A percentile compares a stretch with the other conserved stretches of the same genome.
These are phyloP conservation scores for Pseudoneurospora amorphoporcata DNA, from an alignment of 495 filamentous ascomycete genomes.

Conservation along the genomic window DNA sequence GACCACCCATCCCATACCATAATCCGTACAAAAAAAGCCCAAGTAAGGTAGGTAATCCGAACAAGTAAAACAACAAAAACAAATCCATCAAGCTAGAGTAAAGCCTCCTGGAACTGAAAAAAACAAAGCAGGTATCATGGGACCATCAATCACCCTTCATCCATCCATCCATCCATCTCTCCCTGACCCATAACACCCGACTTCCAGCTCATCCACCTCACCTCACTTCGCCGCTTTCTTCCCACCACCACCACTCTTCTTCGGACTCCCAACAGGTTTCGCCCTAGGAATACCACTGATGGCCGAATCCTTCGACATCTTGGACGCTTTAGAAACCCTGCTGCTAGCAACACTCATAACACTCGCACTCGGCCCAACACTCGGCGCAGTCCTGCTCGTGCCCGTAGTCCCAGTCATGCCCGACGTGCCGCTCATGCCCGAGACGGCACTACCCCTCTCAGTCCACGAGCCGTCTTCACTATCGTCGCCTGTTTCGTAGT, in stretches of 20 bases:
- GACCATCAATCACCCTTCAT: neutral
- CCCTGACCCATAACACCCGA: neutral
- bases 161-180: neutral
- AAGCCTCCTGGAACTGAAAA: neutral
- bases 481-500: constrained; percentile 14
- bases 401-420: constrained; percentile 11
- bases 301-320: neutral
- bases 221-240: neutral
- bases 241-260: neutral
- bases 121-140: neutral
- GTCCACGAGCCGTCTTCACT: constrained; percentile 31
- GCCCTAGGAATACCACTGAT: neutral
- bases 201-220: neutral
- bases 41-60: neutral
- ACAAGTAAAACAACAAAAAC: neutral
- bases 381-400: neutral
- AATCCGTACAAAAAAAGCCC: neutral
- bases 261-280: neutral
- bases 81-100: neutral
- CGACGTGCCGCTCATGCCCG: constrained; percentile 35
- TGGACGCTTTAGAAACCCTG: no score
- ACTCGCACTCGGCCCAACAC: neutral
- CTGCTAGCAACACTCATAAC: neutral
- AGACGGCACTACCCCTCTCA: constrained; percentile 10
- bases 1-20: neutral